Evolutionary conservation across 768 basidiomycete species (phyloP).

Genomic region (Pulveroboletus ravenelii): DNA sequence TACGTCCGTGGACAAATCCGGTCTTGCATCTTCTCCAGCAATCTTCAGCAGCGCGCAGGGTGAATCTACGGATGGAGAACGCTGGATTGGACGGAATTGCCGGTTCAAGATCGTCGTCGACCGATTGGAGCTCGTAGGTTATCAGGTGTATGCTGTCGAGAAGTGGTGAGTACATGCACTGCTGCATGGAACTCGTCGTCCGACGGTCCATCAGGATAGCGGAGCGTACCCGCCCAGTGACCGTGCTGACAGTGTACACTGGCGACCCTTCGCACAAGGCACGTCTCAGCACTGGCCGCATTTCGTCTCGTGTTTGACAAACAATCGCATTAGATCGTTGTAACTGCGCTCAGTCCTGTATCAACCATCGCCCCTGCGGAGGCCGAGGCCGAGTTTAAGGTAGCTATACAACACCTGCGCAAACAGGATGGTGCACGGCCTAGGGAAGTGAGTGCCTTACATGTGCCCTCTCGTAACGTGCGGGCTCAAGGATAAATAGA

Average conservation of each 20-base stretch:
- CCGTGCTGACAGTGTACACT: constrained; percentile 70
- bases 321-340: constrained; percentile 44
- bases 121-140: constrained; percentile 46
- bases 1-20: constrained; percentile 17
- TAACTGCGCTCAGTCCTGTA: constrained; percentile 51
- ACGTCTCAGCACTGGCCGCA: constrained; percentile 8
- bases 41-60: constrained; percentile 9
- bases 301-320: constrained; percentile 11
- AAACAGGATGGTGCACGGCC: constrained; percentile 68
- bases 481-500: constrained; percentile 35
- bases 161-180: constrained; percentile 56
- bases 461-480: background rate
- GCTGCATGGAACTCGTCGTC: background rate
- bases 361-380: constrained; percentile 39
- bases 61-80: constrained; percentile 23
- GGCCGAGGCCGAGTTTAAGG: constrained; percentile 54
- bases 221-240: constrained; percentile 54
- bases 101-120: constrained; percentile 49
- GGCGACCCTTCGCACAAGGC: constrained; percentile 68
- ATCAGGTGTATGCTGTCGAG: constrained; percentile 84
- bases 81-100: constrained; percentile 44
- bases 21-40: background rate
- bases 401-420: constrained; percentile 54
- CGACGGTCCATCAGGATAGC: constrained; percentile 48
- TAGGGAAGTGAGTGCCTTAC: constrained; percentile 43